phyloP scores from a whole-genome alignment of 2,329 filamentous ascomycete genomes.

The Davidsoniella neocaledoniae region DNA sequence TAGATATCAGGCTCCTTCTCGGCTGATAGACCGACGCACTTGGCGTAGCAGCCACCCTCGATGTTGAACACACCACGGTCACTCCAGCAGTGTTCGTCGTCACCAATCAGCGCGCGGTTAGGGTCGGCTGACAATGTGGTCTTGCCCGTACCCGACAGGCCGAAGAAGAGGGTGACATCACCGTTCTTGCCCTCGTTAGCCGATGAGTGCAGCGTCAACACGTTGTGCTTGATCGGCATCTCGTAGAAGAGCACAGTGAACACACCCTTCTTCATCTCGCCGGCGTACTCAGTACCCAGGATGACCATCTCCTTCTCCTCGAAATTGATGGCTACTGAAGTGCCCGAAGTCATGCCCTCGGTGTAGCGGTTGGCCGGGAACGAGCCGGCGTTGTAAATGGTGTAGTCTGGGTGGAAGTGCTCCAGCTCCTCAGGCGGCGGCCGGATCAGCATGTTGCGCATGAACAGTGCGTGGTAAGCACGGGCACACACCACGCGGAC shows the following conservation, averaged over 20 bases:
- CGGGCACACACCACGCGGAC: constrained; percentile 97
- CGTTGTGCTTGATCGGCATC: constrained; percentile 99
- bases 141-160: constrained; percentile 95
- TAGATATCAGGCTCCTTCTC: constrained; percentile 99
- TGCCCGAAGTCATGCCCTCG: constrained; percentile 95
- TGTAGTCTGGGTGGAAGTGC: constrained; percentile 97
- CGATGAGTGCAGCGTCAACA: constrained; percentile 93
- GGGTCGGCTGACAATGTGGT: constrained; percentile 94
- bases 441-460: constrained; percentile 99
- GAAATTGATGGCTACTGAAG: constrained; percentile 97
- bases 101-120: constrained; percentile 88
- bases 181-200: constrained; percentile 91
- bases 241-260: constrained; percentile 99
- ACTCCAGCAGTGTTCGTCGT: constrained; percentile 99
- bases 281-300: constrained; percentile 94
- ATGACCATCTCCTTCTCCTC: constrained; percentile 99
- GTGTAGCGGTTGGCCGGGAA: constrained; percentile 99
- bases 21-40: constrained; percentile 89
- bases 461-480: constrained; percentile 98
- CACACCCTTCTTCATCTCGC: constrained; percentile 95
- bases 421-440: constrained; percentile 81
- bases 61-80: constrained; percentile 98
- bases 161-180: constrained; percentile 98
- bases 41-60: constrained; percentile 97
- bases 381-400: constrained; percentile 97